These are phyloP conservation scores for Lipomyces mesembrius DNA, from an alignment of 805 yeast species.

Conservation along the genomic window DNA sequence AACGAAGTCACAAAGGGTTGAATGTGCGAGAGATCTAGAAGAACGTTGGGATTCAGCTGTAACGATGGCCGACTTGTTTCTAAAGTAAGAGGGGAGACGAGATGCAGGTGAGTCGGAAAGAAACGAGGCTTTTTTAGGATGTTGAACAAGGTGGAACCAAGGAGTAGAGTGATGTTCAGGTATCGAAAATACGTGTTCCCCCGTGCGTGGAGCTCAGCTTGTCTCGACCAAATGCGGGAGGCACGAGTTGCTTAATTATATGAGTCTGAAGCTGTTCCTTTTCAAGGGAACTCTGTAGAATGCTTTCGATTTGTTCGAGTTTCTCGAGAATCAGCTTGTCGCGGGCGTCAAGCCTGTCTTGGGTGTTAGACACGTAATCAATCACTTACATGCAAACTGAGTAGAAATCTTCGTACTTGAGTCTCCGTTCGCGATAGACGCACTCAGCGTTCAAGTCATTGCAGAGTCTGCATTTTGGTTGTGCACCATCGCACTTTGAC, in stretches of 20 bases:
- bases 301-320: constrained; percentile 19
- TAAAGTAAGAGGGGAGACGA: constrained; percentile 13
- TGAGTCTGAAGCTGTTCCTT: background rate
- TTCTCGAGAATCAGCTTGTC: constrained; percentile 23
- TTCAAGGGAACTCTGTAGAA: constrained; percentile 15
- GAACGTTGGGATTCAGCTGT: constrained; percentile 14
- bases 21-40: constrained; percentile 29
- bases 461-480: constrained; percentile 30
- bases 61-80: constrained; percentile 22
- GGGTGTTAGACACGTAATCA: constrained; percentile 2
- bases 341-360: constrained; percentile 26
- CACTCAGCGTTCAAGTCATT: constrained; percentile 30
- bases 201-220: background rate
- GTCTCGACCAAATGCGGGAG: constrained; percentile 9
- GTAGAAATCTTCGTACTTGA: constrained; percentile 14
- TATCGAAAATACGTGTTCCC: constrained; percentile 26
- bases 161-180: constrained; percentile 32
- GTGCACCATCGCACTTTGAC: constrained; percentile 33
- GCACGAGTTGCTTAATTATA: background rate
- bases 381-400: background rate
- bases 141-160: constrained; percentile 25
- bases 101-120: constrained; percentile 11
- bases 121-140: constrained; percentile 12
- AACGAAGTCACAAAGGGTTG: constrained; percentile 26
- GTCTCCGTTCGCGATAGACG: constrained; percentile 26